phyloP scores from a whole-genome alignment of 768 basidiomycete genomes.

The Boletus bicolor region DNA sequence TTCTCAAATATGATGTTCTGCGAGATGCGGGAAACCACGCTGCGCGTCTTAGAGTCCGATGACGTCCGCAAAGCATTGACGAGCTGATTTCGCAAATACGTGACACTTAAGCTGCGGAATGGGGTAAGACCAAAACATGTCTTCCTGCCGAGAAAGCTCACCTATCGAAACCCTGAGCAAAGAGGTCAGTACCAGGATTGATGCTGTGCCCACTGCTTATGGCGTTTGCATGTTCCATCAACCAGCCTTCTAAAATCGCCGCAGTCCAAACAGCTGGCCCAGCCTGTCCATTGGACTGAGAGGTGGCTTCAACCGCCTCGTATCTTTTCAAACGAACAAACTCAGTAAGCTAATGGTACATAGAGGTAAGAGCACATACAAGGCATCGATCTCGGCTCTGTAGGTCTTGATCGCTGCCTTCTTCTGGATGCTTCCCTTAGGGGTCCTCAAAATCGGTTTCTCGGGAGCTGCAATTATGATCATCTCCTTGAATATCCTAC shows the following conservation, averaged over 20 bases:
- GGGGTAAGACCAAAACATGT: background rate
- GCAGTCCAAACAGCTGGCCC: constrained; percentile 7
- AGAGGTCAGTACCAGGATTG: constrained; percentile 12
- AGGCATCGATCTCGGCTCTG: constrained; percentile 16
- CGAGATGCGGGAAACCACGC: constrained; percentile 22
- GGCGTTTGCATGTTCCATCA: background rate
- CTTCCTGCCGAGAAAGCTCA: background rate
- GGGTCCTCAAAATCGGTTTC: constrained; percentile 40
- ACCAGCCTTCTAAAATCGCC: background rate
- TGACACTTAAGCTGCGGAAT: constrained; percentile 20
- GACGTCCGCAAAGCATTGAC: constrained; percentile 22
- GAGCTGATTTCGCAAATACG: constrained; percentile 14
- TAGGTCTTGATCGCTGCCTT: constrained; percentile 19
- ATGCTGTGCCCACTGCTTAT: constrained; percentile 1
- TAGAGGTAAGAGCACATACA: constrained; percentile 10
- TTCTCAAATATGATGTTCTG: constrained; percentile 34
- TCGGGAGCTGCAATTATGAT: constrained; percentile 39
- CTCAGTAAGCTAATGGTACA: background rate
- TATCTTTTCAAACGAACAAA: constrained; percentile 4
- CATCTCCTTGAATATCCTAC: constrained; percentile 49
- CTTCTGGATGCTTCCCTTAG: constrained; percentile 24
- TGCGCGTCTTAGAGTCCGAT: constrained; percentile 17
- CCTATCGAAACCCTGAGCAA: constrained; percentile 36
- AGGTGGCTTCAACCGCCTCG: background rate
- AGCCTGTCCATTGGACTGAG: background rate